Evolutionary conservation across 2,329 filamentous ascomycete genomes (phyloP).

Genomic region (Colletotrichum melonis): DNA sequence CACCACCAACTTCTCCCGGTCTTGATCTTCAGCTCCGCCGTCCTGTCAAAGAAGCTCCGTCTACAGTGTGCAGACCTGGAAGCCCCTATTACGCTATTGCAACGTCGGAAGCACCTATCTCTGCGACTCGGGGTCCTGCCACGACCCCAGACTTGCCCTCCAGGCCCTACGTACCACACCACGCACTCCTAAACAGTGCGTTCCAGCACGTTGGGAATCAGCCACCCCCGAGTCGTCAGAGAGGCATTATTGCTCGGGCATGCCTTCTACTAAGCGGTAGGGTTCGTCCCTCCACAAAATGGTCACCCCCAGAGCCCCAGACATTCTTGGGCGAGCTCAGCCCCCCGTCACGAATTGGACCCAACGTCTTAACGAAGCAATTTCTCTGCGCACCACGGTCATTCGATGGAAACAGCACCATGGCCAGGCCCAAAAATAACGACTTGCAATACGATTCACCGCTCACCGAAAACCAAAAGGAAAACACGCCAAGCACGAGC

Average conservation of each 20-base stretch:
- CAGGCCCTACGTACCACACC: background rate
- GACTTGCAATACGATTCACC: background rate
- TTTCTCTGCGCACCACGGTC: conserved; percentile 15
- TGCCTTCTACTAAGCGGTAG: background rate
- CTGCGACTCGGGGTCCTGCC: background rate
- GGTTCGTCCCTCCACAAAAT: background rate
- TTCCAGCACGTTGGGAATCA: conserved; percentile 5
- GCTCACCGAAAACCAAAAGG: conserved; percentile 11
- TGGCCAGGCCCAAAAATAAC: background rate
- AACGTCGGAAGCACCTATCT: conserved; percentile 3
- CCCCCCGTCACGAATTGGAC: background rate
- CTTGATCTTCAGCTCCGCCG: background rate
- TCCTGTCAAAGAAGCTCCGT: conserved; percentile 6
- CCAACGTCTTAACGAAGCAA: conserved; percentile 14
- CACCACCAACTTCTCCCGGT: background rate
- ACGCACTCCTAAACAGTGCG: background rate
- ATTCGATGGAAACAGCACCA: background rate
- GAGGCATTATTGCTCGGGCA: background rate
- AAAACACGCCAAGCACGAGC: background rate
- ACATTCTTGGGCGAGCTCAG: background rate
- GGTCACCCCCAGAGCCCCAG: background rate
- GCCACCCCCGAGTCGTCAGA: conserved; percentile 5
- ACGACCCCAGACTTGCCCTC: background rate
- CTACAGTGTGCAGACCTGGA: background rate
- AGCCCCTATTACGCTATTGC: conserved; percentile 9